These are phyloP conservation scores for Agrocybe praecox DNA, from an alignment of 768 basidiomycete species.

Conservation along the genomic window DNA sequence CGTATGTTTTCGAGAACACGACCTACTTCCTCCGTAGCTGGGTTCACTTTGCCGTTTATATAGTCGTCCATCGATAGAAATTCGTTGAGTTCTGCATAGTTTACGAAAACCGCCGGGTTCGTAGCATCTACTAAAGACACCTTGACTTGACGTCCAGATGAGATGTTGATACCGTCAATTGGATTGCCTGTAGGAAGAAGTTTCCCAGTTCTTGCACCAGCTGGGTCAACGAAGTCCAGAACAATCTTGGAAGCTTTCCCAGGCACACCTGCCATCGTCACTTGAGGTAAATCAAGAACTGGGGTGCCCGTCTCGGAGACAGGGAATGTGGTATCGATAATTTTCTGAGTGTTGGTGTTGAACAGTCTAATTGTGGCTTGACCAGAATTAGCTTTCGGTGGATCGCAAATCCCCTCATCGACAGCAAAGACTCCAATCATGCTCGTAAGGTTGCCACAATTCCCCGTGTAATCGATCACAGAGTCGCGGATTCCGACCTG, in stretches of 20 bases:
- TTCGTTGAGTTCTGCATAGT: slow-evolving; percentile 39
- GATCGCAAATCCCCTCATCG: slow-evolving; percentile 49
- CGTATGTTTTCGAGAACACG: slow-evolving; percentile 54
- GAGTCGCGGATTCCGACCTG: slow-evolving; percentile 63
- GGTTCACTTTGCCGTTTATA: slow-evolving; percentile 25
- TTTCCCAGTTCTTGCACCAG: slow-evolving; percentile 70
- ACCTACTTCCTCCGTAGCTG: slow-evolving; percentile 23
- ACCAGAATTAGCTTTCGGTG: slow-evolving; percentile 9
- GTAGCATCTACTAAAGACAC: slow-evolving; percentile 72
- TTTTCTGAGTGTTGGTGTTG: slow-evolving; percentile 75
- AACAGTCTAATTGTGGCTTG: slow-evolving; percentile 55
- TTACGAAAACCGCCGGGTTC: slow-evolving; percentile 72
- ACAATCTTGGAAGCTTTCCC: slow-evolving; percentile 66
- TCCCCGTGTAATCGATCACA: slow-evolving; percentile 67
- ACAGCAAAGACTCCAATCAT: slow-evolving; percentile 76
- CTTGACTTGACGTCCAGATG: slow-evolving; percentile 23
- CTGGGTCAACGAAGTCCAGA: slow-evolving; percentile 67
- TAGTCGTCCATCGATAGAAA: slow-evolving; percentile 43
- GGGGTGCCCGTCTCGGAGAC: slow-evolving; percentile 39
- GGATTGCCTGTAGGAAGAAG: slow-evolving; percentile 65
- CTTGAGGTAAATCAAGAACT: slow-evolving; percentile 50
- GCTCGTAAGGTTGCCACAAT: slow-evolving; percentile 75
- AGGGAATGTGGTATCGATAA: slow-evolving; percentile 74
- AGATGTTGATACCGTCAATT: slow-evolving; percentile 43
- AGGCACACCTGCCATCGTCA: slow-evolving; percentile 67